phyloP scores from a whole-genome alignment of 257 asterid genomes.

The Schizonepeta tenuifolia region DNA sequence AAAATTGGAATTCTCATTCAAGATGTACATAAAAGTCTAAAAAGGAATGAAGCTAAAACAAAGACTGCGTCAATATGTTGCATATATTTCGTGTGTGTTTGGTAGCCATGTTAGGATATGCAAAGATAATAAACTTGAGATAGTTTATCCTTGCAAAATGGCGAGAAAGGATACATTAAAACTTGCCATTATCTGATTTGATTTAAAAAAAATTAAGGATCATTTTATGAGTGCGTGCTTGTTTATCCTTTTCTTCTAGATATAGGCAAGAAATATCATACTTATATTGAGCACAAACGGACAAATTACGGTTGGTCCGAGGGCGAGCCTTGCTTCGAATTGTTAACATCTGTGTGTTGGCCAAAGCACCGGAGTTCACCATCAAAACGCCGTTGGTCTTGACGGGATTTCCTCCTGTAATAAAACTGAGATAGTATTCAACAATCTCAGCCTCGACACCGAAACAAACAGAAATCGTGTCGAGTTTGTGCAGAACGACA shows the following conservation, averaged over 20 bases:
- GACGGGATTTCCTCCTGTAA: conserved; percentile 56
- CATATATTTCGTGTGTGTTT: no score
- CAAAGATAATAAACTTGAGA: no score
- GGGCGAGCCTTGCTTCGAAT: conserved; percentile 42
- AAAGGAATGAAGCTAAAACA: no score
- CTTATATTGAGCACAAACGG: conserved; percentile 63
- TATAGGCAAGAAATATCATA: conserved; percentile 32
- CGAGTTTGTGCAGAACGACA: background rate
- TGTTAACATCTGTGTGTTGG: conserved; percentile 44
- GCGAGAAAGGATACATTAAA: background rate
- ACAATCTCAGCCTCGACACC: background rate
- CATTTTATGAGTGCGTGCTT: background rate
- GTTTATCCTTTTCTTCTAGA: conserved; percentile 1
- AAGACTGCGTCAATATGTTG: no score
- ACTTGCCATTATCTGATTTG: conserved; percentile 6
- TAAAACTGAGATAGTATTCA: conserved; percentile 13
- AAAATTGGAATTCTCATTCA: no score
- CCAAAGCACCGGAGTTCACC: conserved; percentile 47
- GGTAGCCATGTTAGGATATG: no score
- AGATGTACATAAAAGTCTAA: no score
- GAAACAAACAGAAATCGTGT: conserved; percentile 15
- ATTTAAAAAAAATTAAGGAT: background rate
- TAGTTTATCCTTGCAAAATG: no score
- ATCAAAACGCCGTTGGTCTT: conserved; percentile 37
- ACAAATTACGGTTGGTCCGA: conserved; percentile 39